Evolutionary conservation across 768 basidiomycete genomes (phyloP).

Genomic region (Pilatotrama ljubarskyi): DNA sequence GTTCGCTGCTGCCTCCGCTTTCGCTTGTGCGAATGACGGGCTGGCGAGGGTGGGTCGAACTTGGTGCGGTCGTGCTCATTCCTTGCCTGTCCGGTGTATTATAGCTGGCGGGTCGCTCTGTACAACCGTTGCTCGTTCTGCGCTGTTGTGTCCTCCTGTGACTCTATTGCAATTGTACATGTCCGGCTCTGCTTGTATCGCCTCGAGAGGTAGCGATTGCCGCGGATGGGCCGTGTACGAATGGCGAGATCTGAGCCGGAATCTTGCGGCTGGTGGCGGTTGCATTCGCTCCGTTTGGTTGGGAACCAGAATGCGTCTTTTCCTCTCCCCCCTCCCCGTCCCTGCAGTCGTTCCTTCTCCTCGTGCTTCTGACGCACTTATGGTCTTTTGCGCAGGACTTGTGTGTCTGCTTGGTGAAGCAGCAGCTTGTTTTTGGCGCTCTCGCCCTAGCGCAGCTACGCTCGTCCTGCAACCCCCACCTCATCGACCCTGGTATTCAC

Average conservation of each 20-base stretch:
- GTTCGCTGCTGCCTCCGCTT: neutral
- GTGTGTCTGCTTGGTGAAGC: no score
- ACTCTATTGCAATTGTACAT: conserved; percentile 14
- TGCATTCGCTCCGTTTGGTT: neutral
- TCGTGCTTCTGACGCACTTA: neutral
- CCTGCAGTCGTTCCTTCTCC: neutral
- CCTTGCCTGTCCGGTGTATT: conserved; percentile 10
- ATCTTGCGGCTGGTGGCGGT: neutral
- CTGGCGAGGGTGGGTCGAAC: neutral
- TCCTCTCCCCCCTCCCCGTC: neutral
- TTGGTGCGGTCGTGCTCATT: neutral
- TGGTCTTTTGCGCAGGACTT: neutral
- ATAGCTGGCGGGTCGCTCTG: conserved; percentile 11
- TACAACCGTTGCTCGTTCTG: conserved; percentile 8
- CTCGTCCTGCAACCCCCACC: no score
- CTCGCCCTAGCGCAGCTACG: no score
- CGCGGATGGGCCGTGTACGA: neutral
- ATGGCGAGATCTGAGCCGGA: neutral
- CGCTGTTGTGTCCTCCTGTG: conserved; percentile 10
- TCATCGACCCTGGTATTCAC: no score
- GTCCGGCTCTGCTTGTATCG: neutral
- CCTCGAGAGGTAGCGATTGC: neutral
- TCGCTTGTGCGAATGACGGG: neutral
- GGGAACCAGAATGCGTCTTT: neutral
- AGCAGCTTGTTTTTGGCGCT: no score